phyloP scores from a whole-genome alignment of 2,329 filamentous ascomycete species.

The Byssoonygena ceratinophila region DNA sequence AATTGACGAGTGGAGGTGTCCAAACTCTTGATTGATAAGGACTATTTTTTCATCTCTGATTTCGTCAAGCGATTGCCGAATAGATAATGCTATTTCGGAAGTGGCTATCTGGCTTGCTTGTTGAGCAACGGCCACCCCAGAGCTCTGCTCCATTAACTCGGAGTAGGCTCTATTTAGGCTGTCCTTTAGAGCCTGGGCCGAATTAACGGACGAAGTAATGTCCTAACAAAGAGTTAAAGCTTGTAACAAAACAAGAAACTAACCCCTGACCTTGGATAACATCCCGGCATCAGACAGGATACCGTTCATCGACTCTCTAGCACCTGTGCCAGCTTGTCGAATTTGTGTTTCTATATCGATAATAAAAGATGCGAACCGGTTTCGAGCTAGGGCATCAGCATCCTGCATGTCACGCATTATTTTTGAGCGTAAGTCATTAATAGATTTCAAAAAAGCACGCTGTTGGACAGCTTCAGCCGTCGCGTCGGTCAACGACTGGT shows the following conservation, averaged over 20 bases:
- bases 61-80: conserved; percentile 27
- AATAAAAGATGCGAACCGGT: conserved; percentile 22
- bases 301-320: conserved; percentile 16
- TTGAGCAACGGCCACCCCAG: conserved; percentile 23
- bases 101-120: conserved; percentile 22
- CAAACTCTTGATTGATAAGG: conserved; percentile 24
- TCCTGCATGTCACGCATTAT: conserved; percentile 27
- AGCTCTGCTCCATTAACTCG: conserved; percentile 22
- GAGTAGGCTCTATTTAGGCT: conserved; percentile 11
- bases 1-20: conserved; percentile 27
- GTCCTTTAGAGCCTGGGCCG: conserved; percentile 17
- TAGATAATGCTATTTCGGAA: conserved; percentile 23
- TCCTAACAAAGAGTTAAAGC: conserved; percentile 21
- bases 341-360: conserved; percentile 23
- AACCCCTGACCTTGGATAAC: conserved; percentile 13
- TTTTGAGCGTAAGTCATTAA: conserved; percentile 25
- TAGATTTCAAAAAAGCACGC: conserved; percentile 26
- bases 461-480: conserved; percentile 25
- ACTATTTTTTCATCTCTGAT: conserved; percentile 25
- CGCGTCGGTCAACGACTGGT: conserved; percentile 26
- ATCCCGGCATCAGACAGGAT: conserved; percentile 7
- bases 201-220: conserved; percentile 9
- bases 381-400: conserved; percentile 21
- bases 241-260: background rate
- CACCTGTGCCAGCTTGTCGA: conserved; percentile 18